Base-by-base conservation (phyloP, 192 early-diverging fungal species). In the Blastocladiella britannica region DNA sequence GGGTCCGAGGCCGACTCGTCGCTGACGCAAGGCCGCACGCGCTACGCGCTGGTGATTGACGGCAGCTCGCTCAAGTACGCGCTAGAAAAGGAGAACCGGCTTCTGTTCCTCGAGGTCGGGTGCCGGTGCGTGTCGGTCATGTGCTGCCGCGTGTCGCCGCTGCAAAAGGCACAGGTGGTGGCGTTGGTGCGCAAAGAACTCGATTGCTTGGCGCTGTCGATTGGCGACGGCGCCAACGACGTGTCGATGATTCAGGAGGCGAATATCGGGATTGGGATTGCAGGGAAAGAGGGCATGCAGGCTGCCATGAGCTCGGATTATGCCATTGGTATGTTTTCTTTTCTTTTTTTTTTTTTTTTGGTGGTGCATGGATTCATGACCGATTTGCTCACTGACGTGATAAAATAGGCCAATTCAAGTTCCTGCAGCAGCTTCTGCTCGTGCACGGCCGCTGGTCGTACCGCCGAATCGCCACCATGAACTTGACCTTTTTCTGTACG, bases 361-460 rank as follows among this genome's bases (percentile, higher is more conserved):
- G 94, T 95, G 94, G 94, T 24, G 81, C 84, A 1, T 98, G 94
- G 94, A 88, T n/a, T n/a, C n/a, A n/a, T n/a, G n/a, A n/a, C n/a
- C n/a, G n/a, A n/a, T n/a, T n/a, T n/a, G n/a, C n/a, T n/a, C n/a
- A n/a, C n/a, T n/a, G n/a, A n/a, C n/a, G n/a, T n/a, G n/a, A n/a
- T n/a, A n/a, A n/a, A n/a, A 86, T 97, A 59, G 83, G 78, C 2
- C 89, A 93, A 69, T 97, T 97, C 69, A 71, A 82, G 29, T 93
- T 77, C 58, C 61, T 97, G 55, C 76, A 73, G 27, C 82, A 83
- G 68, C 68, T 97, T 26, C 65, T 94, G 28, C 74, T 93, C 4
- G 88, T 93, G 23, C 93, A 97, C 59, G 93, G 93, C 22, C 82
- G 88, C 7, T 97, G 91, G 91, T 87, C 83, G 0, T 93, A 89